These are phyloP conservation scores for Pythium sukuiense DNA, from an alignment of 352 stramenopile genomes.

Conservation along the genomic window DNA sequence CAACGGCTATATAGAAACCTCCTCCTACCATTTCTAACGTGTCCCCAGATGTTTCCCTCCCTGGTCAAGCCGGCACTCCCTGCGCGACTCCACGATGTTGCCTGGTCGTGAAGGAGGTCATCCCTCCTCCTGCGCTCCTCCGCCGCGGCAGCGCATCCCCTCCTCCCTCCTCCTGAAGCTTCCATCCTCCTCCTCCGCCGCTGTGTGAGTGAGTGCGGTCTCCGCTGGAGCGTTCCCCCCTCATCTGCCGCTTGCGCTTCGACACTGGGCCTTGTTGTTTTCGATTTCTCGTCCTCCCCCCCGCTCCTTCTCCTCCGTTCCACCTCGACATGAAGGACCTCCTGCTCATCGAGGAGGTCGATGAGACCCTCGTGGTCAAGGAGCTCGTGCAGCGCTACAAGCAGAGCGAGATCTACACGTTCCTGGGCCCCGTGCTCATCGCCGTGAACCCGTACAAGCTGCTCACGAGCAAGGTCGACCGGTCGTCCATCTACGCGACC, in stretches of 20 bases:
- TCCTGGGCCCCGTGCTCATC: constrained; percentile 90
- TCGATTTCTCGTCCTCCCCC: constrained; percentile 9
- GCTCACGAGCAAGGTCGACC: constrained; percentile 58
- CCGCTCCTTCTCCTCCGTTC: constrained; percentile 1
- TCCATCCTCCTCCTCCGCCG: constrained; percentile 1
- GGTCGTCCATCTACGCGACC: constrained; percentile 72
- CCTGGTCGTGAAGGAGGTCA: constrained; percentile 16
- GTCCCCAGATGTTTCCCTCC: neutral
- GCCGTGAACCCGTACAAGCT: constrained; percentile 91
- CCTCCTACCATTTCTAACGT: constrained; percentile 18
- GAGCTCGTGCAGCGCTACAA: constrained; percentile 79
- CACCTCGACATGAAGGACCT: constrained; percentile 55
- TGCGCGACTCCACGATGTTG: constrained; percentile 17
- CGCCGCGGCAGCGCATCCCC: neutral
- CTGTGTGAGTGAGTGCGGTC: neutral
- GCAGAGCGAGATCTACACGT: constrained; percentile 88
- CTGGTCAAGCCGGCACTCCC: neutral
- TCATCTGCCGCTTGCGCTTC: constrained; percentile 2
- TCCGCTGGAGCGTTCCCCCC: neutral
- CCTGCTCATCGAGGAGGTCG: constrained; percentile 75
- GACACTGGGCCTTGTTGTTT: neutral
- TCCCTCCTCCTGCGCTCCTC: constrained; percentile 17
- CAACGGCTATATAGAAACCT: constrained; percentile 26
- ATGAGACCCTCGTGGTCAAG: constrained; percentile 75
- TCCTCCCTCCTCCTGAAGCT: constrained; percentile 12